These are phyloP conservation scores for Collybiopsis confluens DNA, from an alignment of 768 basidiomycete species.

Conservation along the genomic window DNA sequence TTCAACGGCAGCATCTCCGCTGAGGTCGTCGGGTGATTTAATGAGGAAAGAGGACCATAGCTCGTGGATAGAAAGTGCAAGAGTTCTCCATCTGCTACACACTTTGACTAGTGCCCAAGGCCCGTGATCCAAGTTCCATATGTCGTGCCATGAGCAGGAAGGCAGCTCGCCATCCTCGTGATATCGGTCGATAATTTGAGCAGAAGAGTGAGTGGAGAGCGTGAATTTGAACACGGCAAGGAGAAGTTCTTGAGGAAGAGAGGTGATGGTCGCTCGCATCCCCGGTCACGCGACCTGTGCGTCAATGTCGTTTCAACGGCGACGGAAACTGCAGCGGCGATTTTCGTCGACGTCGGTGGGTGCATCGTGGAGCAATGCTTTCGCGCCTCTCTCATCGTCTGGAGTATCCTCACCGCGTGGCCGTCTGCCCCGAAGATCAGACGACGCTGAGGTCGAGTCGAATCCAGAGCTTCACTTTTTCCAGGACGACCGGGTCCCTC, in stretches of 20 bases:
- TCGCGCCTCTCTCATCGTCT: slow-evolving; percentile 2
- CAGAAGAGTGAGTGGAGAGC: background rate
- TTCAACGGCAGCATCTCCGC: background rate
- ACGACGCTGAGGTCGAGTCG: background rate
- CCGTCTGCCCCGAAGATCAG: background rate
- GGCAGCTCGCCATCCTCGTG: background rate
- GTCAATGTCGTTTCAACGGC: background rate
- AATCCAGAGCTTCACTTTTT: background rate
- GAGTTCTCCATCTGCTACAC: background rate
- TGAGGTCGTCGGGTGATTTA: background rate
- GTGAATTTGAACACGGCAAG: background rate
- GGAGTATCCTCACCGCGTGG: background rate
- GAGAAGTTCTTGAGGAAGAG: slow-evolving; percentile 2
- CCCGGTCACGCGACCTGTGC: background rate
- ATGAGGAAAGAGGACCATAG: slow-evolving; percentile 2
- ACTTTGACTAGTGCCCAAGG: slow-evolving; percentile 4
- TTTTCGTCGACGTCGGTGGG: slow-evolving; percentile 2
- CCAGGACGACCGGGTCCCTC: background rate
- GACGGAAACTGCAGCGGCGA: background rate
- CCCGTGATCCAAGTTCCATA: background rate
- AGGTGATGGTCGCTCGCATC: background rate
- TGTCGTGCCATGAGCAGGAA: background rate
- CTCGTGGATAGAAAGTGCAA: background rate
- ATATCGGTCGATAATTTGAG: background rate
- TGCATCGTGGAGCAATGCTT: slow-evolving; percentile 3